Evolutionary conservation across 1,139 yeast genomes (phyloP), one percentile per base, ranked within the genome.

Genomic region (Taiozyma onychis): DNA sequence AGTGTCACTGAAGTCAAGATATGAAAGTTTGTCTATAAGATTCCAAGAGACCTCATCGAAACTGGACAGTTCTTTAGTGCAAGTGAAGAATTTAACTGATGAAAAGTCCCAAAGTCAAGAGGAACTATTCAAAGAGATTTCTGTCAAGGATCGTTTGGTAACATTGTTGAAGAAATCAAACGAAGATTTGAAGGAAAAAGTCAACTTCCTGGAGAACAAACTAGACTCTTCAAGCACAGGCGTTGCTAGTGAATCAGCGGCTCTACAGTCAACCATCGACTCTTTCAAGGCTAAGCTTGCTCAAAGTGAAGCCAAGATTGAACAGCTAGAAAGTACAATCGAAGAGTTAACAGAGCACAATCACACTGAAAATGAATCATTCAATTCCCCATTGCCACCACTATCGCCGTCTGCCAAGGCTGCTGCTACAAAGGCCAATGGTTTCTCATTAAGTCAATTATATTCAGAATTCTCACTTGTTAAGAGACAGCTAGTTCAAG

Each of bases 401-500:
- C 61, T 75, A 43, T 71, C 77, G 7, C 75, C 78, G 9, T 66
- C 76, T 16, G 78, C 77, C 1, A 67, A 67, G 47, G 66, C 69
- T 26, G 59, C 80, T 45, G 77, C 83, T 13, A 69, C 75, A 18
- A 72, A 72, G 45, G 71, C 77, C 14, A 71, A 74, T 44, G 83
- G 85, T 8, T 74, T 85, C 32, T 84, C 95, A 0, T 70, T 88
- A 46, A 82, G 88, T 9, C 78, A 88, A 45, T 70, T 87, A 37
- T 82, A 85, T 57, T 68, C 89, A 2, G 96, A 88, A 59, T 81
- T 81, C 61, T 79, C 77, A 48, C 70, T 78, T 52, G 68, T 89
- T 50, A 85, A 82, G 66, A 84, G 80, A 56, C 85, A 86, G 57
- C 69, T 89, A 44, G 77, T 81, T 7, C 76, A 82, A 51, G 97